These are phyloP conservation scores for Pleurotus citrinopileatus DNA, from an alignment of 768 basidiomycete genomes.

Conservation along the genomic window DNA sequence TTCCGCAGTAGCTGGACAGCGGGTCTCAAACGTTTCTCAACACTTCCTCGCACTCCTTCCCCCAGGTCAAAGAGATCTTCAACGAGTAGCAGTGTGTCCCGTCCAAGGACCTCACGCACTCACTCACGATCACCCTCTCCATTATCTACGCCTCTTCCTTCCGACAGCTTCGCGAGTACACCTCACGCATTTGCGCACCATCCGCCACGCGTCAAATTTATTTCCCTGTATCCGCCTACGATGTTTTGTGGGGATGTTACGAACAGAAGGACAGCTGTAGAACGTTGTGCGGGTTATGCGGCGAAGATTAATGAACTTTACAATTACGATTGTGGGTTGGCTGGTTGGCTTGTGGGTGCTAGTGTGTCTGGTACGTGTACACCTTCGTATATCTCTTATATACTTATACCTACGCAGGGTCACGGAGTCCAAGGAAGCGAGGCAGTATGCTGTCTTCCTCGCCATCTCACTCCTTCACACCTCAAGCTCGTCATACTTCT, in stretches of 20 bases:
- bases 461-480: slow-evolving; percentile 39
- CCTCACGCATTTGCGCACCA: slow-evolving; percentile 13
- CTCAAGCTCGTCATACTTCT: slow-evolving; percentile 67
- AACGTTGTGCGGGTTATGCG: slow-evolving; percentile 73
- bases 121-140: slow-evolving; percentile 31
- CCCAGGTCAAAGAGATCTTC: slow-evolving; percentile 39
- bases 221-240: slow-evolving; percentile 51
- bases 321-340: slow-evolving; percentile 70
- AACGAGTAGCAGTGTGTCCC: slow-evolving; percentile 20
- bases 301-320: slow-evolving; percentile 82
- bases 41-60: slow-evolving; percentile 69
- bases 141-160: slow-evolving; percentile 14
- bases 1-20: slow-evolving; percentile 45
- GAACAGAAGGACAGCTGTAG: slow-evolving; percentile 50
- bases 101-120: slow-evolving; percentile 29
- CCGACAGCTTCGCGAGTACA: background rate
- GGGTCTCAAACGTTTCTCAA: slow-evolving; percentile 46
- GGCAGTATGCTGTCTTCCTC: slow-evolving; percentile 24
- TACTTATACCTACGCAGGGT: slow-evolving; percentile 15
- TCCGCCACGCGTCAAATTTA: slow-evolving; percentile 27
- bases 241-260: slow-evolving; percentile 70
- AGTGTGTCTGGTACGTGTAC: slow-evolving; percentile 49
- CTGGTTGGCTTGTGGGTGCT: slow-evolving; percentile 68
- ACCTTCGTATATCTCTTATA: background rate
- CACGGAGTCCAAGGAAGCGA: slow-evolving; percentile 29